Evolutionary conservation across 257 asterid species (phyloP).

Genomic region (Solanum piurae): DNA sequence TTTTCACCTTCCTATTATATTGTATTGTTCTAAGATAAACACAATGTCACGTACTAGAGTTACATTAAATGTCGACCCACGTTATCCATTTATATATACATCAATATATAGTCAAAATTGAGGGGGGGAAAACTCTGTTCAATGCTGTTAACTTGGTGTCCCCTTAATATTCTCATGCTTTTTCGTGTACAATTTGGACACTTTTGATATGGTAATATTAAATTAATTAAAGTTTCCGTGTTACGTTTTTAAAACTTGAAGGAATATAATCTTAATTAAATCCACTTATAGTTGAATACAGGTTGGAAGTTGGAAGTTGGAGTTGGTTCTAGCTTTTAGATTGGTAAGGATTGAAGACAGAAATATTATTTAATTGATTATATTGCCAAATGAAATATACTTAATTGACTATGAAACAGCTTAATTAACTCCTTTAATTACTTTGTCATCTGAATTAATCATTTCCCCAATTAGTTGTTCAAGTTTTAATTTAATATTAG

Average conservation of each 20-base stretch:
- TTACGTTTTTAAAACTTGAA: background rate
- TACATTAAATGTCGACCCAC: background rate
- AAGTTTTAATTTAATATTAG: background rate
- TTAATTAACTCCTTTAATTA: background rate
- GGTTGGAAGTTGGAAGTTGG: background rate
- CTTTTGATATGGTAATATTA: background rate
- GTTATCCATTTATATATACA: background rate
- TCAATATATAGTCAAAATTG: background rate
- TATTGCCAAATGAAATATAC: background rate
- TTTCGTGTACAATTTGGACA: background rate
- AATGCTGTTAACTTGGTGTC: background rate
- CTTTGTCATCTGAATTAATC: background rate
- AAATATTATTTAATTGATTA: background rate
- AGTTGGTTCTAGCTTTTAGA: background rate
- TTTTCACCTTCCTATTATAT: background rate
- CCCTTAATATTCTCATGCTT: background rate
- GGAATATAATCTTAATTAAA: background rate
- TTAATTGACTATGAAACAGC: background rate
- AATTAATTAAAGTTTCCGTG: background rate
- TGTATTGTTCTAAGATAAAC: background rate
- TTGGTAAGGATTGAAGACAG: background rate
- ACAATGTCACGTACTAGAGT: background rate
- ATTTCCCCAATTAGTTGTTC: background rate
- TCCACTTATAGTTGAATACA: background rate
- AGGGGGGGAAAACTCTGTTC: background rate